A percentile compares a stretch with the other conserved stretches of the same genome.
Conservation (phyloP, 345 rosid species). For the Cardamine chenopodiifolia region DNA sequence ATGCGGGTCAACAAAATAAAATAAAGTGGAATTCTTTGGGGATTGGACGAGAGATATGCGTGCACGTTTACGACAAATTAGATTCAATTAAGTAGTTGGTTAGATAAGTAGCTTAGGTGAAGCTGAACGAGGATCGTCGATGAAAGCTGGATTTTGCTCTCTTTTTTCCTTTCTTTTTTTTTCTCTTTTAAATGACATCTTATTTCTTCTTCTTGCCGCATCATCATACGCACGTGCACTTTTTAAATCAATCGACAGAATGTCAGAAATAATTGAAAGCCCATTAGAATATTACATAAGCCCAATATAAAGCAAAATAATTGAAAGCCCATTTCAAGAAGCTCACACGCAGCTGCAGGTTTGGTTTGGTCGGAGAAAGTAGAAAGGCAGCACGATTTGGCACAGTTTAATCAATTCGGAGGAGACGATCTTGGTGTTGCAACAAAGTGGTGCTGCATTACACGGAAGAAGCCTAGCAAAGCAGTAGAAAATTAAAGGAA, state of each 20-base stretch:
- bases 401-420: not conserved
- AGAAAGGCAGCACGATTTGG: not conserved
- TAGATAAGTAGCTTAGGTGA: constrained; percentile 16
- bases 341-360: not conserved
- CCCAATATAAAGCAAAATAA: not conserved
- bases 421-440: not conserved
- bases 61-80: constrained; percentile 44
- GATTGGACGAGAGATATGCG: constrained; percentile 46
- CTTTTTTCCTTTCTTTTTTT: too few species aligned
- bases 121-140: constrained; percentile 40
- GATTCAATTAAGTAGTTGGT: constrained; percentile 5
- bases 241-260: not conserved
- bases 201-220: constrained; percentile 4
- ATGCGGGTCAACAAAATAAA: constrained; percentile 23
- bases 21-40: constrained; percentile 26
- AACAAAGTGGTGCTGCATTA: not conserved
- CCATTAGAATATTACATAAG: not conserved
- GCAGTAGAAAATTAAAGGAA: not conserved
- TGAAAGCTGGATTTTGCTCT: constrained; percentile 37
- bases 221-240: not conserved
- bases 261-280: not conserved
- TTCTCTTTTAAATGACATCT: not conserved
- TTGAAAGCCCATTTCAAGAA: not conserved
- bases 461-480: not conserved
- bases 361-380: not conserved